These are phyloP conservation scores for Didymella keratinophila DNA, from an alignment of 2,329 filamentous ascomycete genomes.

Conservation along the genomic window DNA sequence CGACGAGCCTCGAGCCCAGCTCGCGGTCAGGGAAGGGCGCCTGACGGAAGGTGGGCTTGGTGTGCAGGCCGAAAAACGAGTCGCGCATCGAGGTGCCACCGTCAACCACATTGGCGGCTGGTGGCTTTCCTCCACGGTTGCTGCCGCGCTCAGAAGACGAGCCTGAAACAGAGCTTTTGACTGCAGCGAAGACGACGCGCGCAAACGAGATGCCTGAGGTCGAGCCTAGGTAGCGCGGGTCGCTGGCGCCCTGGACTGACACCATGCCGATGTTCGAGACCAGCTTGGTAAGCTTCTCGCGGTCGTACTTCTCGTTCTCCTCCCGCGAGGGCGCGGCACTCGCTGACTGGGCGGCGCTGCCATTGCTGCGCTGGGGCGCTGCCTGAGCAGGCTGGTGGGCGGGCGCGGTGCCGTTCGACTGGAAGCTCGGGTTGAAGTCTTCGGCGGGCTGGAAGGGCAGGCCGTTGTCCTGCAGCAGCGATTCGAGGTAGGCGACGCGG, in stretches of 20 bases:
- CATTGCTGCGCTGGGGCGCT: conserved; percentile 16
- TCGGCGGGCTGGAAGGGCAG: conserved; percentile 76
- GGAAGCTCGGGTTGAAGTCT: conserved; percentile 63
- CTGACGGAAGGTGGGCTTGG: conserved; percentile 84
- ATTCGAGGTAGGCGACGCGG: conserved; percentile 82
- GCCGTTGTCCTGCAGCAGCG: conserved; percentile 71
- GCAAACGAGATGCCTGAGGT: conserved; percentile 94
- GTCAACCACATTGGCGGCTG: conserved; percentile 54
- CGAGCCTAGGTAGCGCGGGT: conserved; percentile 82
- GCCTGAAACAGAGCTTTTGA: conserved; percentile 74
- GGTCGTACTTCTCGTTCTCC: conserved; percentile 62
- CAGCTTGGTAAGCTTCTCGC: conserved; percentile 69
- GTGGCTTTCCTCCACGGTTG: conserved; percentile 63
- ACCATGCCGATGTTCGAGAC: conserved; percentile 77
- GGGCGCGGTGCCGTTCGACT: background rate
- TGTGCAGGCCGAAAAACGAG: conserved; percentile 96
- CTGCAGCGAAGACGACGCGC: conserved; percentile 89
- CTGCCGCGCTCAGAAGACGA: conserved; percentile 68
- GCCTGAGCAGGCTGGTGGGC: conserved; percentile 29
- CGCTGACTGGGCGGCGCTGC: conserved; percentile 7
- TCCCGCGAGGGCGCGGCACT: conserved; percentile 33
- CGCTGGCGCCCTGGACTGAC: conserved; percentile 78
- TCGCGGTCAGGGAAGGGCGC: conserved; percentile 83
- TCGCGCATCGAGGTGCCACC: conserved; percentile 86
- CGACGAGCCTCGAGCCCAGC: conserved; percentile 74